These are phyloP conservation scores for Trichoderma semiorbis DNA, from an alignment of 2,329 filamentous ascomycete species.

Conservation along the genomic window DNA sequence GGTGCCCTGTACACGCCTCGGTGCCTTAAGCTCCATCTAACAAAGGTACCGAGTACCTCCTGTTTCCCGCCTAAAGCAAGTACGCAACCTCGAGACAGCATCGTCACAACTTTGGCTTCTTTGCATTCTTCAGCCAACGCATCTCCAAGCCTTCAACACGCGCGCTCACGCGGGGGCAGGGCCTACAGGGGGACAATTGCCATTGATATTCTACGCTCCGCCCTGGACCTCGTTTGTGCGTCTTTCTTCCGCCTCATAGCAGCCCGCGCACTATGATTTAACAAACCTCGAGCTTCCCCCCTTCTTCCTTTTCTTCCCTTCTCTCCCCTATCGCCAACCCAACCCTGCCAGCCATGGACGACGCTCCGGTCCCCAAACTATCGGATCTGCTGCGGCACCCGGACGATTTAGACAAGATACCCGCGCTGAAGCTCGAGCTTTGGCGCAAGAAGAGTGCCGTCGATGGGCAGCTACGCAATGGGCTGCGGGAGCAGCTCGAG, in stretches of 20 bases:
- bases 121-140: background rate
- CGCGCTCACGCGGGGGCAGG: constrained; percentile 4
- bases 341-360: constrained; percentile 38
- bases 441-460: constrained; percentile 88
- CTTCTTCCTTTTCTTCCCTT: background rate
- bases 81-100: background rate
- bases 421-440: constrained; percentile 85
- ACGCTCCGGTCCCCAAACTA: constrained; percentile 72
- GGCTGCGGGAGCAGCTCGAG: constrained; percentile 87
- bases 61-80: background rate
- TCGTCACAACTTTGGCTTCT: constrained; percentile 10
- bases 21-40: background rate
- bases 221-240: background rate
- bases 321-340: constrained; percentile 1
- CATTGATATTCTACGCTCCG: background rate
- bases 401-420: constrained; percentile 96
- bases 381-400: constrained; percentile 91
- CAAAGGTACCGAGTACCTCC: constrained; percentile 1
- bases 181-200: constrained; percentile 11
- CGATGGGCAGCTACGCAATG: constrained; percentile 84
- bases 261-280: constrained; percentile 16
- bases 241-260: background rate
- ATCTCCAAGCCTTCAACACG: background rate
- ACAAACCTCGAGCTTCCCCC: background rate
- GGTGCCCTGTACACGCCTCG: background rate